These are phyloP conservation scores for Euphorbia schlechtendalii DNA, from an alignment of 441 rosid species.

Conservation along the genomic window DNA sequence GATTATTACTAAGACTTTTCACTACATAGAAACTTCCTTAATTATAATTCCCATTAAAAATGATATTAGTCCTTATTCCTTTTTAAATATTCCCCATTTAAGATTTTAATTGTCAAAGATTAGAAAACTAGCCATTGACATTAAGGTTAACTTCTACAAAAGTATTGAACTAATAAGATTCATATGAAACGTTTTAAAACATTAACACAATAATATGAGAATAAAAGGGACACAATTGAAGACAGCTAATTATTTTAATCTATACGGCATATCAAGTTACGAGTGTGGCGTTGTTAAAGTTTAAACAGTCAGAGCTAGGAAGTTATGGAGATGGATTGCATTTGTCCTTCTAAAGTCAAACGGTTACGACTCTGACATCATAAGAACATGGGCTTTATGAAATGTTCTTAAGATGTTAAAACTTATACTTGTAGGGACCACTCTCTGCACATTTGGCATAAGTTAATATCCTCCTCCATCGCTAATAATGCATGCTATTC, in stretches of 20 bases:
- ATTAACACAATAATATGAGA: too few species aligned
- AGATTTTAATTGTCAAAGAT: conserved; percentile 10
- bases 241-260: too few species aligned
- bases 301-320: too few species aligned
- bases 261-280: too few species aligned
- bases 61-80: too few species aligned
- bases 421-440: conserved; percentile 9
- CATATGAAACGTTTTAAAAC: too few species aligned
- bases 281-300: too few species aligned
- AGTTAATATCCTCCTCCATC: background rate
- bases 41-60: too few species aligned
- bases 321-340: too few species aligned
- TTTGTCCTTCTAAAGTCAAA: conserved; percentile 37
- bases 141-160: background rate
- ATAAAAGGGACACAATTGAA: too few species aligned
- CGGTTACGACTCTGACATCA: conserved; percentile 72
- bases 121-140: background rate
- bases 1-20: too few species aligned
- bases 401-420: conserved; percentile 22
- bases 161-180: conserved; percentile 1
- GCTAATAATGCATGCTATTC: background rate
- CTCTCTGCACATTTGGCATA: background rate
- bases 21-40: too few species aligned
- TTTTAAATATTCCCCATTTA: background rate
- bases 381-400: conserved; percentile 25